Conservation (phyloP, 768 basidiomycete genomes). For the Brasilioporus rufonigricans region DNA sequence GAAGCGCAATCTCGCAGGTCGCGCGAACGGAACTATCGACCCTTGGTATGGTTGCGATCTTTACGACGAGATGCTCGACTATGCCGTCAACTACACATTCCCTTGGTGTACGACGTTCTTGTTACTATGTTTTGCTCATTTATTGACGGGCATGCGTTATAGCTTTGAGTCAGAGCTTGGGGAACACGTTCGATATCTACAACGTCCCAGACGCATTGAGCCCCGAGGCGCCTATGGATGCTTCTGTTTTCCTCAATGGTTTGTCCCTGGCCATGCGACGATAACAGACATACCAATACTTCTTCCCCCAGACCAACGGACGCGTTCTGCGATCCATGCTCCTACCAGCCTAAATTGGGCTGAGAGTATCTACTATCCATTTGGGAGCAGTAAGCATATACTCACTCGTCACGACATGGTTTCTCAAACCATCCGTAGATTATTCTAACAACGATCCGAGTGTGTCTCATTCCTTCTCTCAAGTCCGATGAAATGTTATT, state of each 20-base stretch:
- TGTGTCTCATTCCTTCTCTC: slow-evolving; percentile 18
- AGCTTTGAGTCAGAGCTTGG: slow-evolving; percentile 23
- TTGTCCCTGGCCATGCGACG: slow-evolving; percentile 8
- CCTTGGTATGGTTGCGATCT: slow-evolving; percentile 67
- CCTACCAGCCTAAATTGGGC: slow-evolving; percentile 55
- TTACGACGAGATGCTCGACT: slow-evolving; percentile 65
- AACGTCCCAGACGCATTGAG: slow-evolving; percentile 55
- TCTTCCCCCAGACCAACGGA: slow-evolving; percentile 46
- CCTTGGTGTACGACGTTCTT: slow-evolving; percentile 48
- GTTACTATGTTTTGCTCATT: not conserved
- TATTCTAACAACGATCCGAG: slow-evolving; percentile 30
- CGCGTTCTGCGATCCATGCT: slow-evolving; percentile 64
- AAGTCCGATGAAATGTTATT: not conserved
- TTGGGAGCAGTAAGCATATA: slow-evolving; percentile 29
- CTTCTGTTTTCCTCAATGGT: slow-evolving; percentile 63
- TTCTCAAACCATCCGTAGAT: slow-evolving; percentile 13
- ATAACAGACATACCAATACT: not conserved
- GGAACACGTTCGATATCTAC: slow-evolving; percentile 45
- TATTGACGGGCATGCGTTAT: not conserved
- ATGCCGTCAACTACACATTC: slow-evolving; percentile 68
- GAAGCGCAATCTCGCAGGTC: slow-evolving; percentile 48
- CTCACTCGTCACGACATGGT: not conserved
- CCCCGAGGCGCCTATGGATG: slow-evolving; percentile 50
- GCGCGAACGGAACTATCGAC: slow-evolving; percentile 56
- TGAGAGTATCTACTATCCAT: slow-evolving; percentile 30